Evolutionary conservation across 352 stramenopile genomes (phyloP).

Genomic region (Phytophthora vignae): DNA sequence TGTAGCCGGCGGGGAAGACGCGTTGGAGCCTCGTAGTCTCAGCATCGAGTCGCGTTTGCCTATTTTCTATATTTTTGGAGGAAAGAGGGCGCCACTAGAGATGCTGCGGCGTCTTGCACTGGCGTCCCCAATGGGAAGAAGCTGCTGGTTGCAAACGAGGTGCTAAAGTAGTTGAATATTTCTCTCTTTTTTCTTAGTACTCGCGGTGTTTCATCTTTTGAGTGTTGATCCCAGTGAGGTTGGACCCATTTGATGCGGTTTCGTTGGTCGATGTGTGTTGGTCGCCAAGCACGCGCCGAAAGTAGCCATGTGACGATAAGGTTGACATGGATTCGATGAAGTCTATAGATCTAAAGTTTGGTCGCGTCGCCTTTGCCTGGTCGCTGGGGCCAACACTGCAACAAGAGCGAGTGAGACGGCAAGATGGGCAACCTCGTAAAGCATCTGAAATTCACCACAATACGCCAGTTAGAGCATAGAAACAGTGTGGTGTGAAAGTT

Average conservation of each 20-base stretch:
- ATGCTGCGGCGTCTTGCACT: constrained; percentile 19
- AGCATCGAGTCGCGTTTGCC: constrained; percentile 55
- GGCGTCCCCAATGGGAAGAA: constrained; percentile 36
- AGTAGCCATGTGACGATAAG: constrained; percentile 26
- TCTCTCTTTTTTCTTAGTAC: constrained; percentile 46
- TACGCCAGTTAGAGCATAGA: constrained; percentile 6
- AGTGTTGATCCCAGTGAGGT: no score
- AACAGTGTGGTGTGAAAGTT: not conserved
- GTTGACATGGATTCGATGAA: not conserved
- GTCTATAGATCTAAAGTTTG: constrained; percentile 11
- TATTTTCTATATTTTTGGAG: constrained; percentile 59
- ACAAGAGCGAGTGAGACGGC: constrained; percentile 42
- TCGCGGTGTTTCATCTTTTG: no score
- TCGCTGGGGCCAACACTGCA: constrained; percentile 17
- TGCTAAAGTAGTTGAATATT: constrained; percentile 55
- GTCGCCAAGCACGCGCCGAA: not conserved
- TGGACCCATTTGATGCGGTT: not conserved
- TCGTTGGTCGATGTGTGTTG: constrained; percentile 1
- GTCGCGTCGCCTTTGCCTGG: not conserved
- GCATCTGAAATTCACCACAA: constrained; percentile 51
- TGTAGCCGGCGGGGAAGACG: constrained; percentile 27
- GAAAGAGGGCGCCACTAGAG: constrained; percentile 35
- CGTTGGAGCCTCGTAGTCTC: constrained; percentile 38
- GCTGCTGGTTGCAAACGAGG: constrained; percentile 41
- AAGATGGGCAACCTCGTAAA: constrained; percentile 78